A percentile compares a stretch with the other conserved stretches of the same genome.
These are phyloP conservation scores for Myriangium duriaei DNA, from an alignment of 2,329 filamentous ascomycete species.

Conservation along the genomic window DNA sequence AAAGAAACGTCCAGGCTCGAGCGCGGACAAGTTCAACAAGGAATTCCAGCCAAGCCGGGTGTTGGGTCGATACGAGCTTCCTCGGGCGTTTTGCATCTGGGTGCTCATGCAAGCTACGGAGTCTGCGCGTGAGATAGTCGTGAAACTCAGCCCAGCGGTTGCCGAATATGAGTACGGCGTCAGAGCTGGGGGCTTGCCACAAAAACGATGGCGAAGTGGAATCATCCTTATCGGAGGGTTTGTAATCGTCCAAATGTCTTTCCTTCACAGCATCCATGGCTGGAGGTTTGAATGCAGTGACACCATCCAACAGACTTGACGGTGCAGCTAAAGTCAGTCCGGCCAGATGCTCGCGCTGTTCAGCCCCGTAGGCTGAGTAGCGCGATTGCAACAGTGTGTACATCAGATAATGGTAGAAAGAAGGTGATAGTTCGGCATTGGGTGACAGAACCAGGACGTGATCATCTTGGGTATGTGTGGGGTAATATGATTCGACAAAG, in stretches of 20 bases:
- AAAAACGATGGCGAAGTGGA: constrained; percentile 50
- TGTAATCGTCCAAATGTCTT: constrained; percentile 10
- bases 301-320: constrained; percentile 48
- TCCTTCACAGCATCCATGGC: constrained; percentile 25
- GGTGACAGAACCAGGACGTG: constrained; percentile 80
- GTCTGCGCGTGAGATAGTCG: constrained; percentile 56
- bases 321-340: constrained; percentile 74
- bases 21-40: constrained; percentile 62
- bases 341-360: constrained; percentile 46
- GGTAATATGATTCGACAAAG: constrained; percentile 83
- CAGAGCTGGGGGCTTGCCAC: constrained; percentile 74
- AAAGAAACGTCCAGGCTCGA: constrained; percentile 66
- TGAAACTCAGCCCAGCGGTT: constrained; percentile 81
- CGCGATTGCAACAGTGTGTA: constrained; percentile 66
- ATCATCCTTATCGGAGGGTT: constrained; percentile 12
- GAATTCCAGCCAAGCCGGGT: constrained; percentile 69
- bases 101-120: constrained; percentile 27
- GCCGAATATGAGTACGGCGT: constrained; percentile 71
- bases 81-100: constrained; percentile 15
- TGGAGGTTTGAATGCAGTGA: constrained; percentile 41
- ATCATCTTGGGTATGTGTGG: constrained; percentile 46
- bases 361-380: constrained; percentile 46
- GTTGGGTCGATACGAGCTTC: constrained; percentile 53
- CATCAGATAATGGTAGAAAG: constrained; percentile 78
- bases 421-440: constrained; percentile 63